phyloP scores from a whole-genome alignment of 176 grass and related monocot species.

The Hordeum vulgare region MorexV3_pseudomolecules_assembly NC_058518.1:242333905-242334404 shows the following conservation, averaged over 20 bases:
- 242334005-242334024: background rate
- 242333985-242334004: constrained; percentile 35
- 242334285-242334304: background rate
- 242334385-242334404: background rate
- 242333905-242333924: constrained; percentile 58
- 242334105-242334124: constrained; percentile 37
- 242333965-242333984: constrained; percentile 63
- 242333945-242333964: constrained; percentile 76
- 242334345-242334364: background rate
- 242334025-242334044: background rate
- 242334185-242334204: constrained; percentile 57
- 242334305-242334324: background rate
- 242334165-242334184: constrained; percentile 66
- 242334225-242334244: background rate
- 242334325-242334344: background rate
- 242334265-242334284: background rate
- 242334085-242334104: constrained; percentile 64
- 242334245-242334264: background rate
- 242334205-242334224: constrained; percentile 9
- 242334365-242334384: background rate
- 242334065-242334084: constrained; percentile 53
- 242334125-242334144: constrained; percentile 29
- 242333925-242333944: constrained; percentile 78
- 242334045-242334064: constrained; percentile 26
- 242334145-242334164: constrained; percentile 55